Evolutionary conservation across 148 eudicot genomes (phyloP).

Genomic region (Amaranthus palmeri): DNA sequence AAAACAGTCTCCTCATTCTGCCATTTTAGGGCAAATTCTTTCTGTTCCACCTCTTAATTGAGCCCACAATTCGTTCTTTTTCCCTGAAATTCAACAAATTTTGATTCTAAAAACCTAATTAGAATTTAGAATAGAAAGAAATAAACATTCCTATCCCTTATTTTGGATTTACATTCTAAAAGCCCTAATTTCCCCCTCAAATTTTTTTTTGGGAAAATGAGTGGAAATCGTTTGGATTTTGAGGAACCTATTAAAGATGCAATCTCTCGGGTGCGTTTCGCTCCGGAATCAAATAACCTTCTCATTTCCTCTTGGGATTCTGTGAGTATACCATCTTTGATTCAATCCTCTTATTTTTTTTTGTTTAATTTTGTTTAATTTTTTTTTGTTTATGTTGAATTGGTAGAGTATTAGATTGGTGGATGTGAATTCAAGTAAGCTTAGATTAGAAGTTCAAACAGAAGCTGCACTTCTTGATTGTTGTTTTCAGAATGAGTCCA

Average conservation of each 20-base stretch:
- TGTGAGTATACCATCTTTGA: conserved; percentile 31
- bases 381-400: neutral
- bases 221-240: conserved; percentile 37
- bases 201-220: conserved; percentile 22
- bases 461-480: conserved; percentile 75
- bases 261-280: conserved; percentile 67
- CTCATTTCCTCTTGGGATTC: conserved; percentile 93
- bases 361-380: neutral
- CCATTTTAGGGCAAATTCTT: neutral
- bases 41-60: neutral
- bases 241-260: conserved; percentile 58
- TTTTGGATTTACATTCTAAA: neutral
- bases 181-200: neutral
- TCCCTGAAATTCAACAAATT: neutral
- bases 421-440: conserved; percentile 47
- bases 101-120: neutral
- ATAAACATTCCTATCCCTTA: neutral
- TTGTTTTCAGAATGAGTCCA: conserved; percentile 52
- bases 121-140: neutral
- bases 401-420: conserved; percentile 58
- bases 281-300: conserved; percentile 62
- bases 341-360: neutral
- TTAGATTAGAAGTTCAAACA: conserved; percentile 45
- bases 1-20: no score
- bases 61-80: neutral